Evolutionary conservation across 176 grass and related monocot species (phyloP).

Genomic region (Saccharum spontaneum): DNA sequence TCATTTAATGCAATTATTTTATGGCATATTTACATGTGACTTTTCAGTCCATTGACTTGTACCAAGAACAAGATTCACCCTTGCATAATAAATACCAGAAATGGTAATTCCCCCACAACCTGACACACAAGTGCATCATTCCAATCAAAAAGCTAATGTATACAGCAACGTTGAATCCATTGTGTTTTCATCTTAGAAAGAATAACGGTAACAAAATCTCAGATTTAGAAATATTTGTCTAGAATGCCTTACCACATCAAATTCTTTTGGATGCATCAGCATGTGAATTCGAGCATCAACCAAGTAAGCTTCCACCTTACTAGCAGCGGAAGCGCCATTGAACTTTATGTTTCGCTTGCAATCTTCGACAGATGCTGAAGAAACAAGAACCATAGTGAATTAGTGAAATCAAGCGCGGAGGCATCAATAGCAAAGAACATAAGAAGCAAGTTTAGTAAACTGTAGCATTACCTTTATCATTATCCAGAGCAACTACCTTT

Average conservation of each 20-base stretch:
- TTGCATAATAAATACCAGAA: constrained; percentile 14
- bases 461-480: constrained; percentile 69
- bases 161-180: not conserved
- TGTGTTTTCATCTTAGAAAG: constrained; percentile 3
- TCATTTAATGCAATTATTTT: not conserved
- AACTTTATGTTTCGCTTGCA: constrained; percentile 93
- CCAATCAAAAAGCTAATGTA: not conserved
- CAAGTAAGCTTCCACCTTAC: constrained; percentile 90
- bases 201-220: not conserved
- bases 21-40: constrained; percentile 15
- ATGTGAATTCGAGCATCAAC: constrained; percentile 96
- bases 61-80: not conserved
- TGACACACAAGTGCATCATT: not conserved
- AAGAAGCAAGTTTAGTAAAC: constrained; percentile 16
- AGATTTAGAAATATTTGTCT: constrained; percentile 26
- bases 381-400: constrained; percentile 38
- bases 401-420: constrained; percentile 11
- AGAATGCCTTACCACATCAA: constrained; percentile 72
- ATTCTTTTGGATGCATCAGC: constrained; percentile 99
- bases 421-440: not conserved
- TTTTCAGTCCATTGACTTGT: not conserved
- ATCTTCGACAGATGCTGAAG: constrained; percentile 82
- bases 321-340: constrained; percentile 65
- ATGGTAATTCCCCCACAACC: not conserved
- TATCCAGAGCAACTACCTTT: constrained; percentile 88